Conservation (phyloP, 371 early-diverging fungal species). For the Actinomortierella ambigua region DNA sequence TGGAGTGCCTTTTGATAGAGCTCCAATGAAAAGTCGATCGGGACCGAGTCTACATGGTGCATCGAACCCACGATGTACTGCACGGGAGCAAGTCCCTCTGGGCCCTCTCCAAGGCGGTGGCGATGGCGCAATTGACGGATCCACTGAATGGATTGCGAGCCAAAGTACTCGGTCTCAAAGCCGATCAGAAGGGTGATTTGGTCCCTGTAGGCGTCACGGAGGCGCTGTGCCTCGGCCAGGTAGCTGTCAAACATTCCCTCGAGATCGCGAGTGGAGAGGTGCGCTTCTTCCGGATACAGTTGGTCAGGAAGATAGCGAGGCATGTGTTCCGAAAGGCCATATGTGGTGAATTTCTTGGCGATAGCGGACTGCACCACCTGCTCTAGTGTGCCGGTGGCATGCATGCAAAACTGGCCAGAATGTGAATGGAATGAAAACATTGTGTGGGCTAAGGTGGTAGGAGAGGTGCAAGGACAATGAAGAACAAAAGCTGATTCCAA, state of each 20-base stretch:
- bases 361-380: constrained; percentile 76
- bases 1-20: constrained; percentile 58
- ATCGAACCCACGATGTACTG: constrained; percentile 94
- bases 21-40: constrained; percentile 83
- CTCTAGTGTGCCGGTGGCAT: constrained; percentile 79
- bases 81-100: constrained; percentile 48
- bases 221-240: constrained; percentile 70
- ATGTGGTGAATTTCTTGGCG: constrained; percentile 61
- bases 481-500: no score
- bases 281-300: constrained; percentile 86
- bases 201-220: constrained; percentile 63
- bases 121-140: constrained; percentile 40
- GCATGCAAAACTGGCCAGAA: constrained; percentile 86
- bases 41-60: constrained; percentile 83
- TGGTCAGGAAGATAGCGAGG: constrained; percentile 69
- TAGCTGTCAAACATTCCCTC: constrained; percentile 60
- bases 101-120: constrained; percentile 20
- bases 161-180: constrained; percentile 89
- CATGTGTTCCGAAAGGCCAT: constrained; percentile 86
- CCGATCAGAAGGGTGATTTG: constrained; percentile 82
- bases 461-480: neutral
- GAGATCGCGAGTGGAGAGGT: constrained; percentile 65
- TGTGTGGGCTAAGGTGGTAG: constrained; percentile 47
- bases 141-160: constrained; percentile 31
- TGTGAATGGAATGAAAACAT: constrained; percentile 81